Evolutionary conservation across 2,329 filamentous ascomycete genomes (phyloP).

Genomic region (Boeremia lycopersici): DNA sequence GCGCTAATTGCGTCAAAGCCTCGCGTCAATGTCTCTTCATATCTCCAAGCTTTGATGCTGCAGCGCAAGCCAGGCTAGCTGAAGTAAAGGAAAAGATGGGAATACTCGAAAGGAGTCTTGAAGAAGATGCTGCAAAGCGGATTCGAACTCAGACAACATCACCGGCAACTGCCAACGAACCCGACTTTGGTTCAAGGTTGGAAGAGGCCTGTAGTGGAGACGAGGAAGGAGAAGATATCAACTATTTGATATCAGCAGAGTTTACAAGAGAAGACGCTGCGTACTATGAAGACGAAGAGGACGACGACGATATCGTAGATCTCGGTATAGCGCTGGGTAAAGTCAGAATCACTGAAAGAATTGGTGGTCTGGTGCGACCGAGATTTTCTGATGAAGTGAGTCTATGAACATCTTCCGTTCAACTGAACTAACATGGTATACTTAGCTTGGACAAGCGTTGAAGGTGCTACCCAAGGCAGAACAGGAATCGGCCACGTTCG

Average conservation of each 20-base stretch:
- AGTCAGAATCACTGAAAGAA: slow-evolving; percentile 74
- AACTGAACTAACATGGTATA: neutral
- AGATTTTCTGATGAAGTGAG: slow-evolving; percentile 72
- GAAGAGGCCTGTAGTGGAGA: slow-evolving; percentile 62
- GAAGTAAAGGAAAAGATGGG: slow-evolving; percentile 82
- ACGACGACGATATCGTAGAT: slow-evolving; percentile 74
- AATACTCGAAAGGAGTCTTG: slow-evolving; percentile 70
- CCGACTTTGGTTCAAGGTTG: neutral
- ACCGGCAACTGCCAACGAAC: neutral
- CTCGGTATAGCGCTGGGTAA: slow-evolving; percentile 73
- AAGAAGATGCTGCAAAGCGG: slow-evolving; percentile 67
- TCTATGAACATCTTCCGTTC: neutral
- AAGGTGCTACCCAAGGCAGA: slow-evolving; percentile 33
- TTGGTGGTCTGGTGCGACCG: slow-evolving; percentile 74
- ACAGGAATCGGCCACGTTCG: slow-evolving; percentile 15
- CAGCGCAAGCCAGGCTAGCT: slow-evolving; percentile 71
- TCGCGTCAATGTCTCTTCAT: slow-evolving; percentile 66
- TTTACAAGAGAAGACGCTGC: slow-evolving; percentile 71
- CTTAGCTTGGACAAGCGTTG: slow-evolving; percentile 40
- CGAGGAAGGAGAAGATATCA: slow-evolving; percentile 61
- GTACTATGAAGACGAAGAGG: slow-evolving; percentile 65
- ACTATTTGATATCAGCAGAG: slow-evolving; percentile 65
- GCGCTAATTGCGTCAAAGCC: slow-evolving; percentile 66
- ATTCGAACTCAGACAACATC: neutral
- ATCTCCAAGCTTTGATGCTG: slow-evolving; percentile 70